Base-by-base conservation (phyloP, 1,139 yeast genomes). In the Kodamaea derodonti region DNA sequence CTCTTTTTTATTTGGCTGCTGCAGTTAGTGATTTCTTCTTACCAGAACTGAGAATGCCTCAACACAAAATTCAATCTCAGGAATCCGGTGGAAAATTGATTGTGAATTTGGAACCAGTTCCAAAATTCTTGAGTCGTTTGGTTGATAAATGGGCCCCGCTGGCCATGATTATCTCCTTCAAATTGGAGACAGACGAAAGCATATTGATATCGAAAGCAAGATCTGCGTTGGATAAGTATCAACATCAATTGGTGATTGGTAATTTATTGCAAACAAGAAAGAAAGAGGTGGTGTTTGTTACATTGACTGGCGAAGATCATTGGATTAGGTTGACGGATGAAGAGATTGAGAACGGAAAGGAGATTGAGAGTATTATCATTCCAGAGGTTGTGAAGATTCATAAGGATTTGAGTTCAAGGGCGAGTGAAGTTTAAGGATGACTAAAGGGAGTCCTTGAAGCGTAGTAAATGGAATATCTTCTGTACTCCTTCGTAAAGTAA, bases 11-110 rank as follows among this genome's bases (percentile, higher is more conserved):
- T 59, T 69, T 92, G 41, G 98, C 98, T 0, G 98, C 98, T 3
- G 98, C 98, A 0, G 99, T 92, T 0, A 85, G 95, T 4, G 99
- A 92, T 58, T 92, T 94, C 59, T 92, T 88, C 62, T 70, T 92
- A 29, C 99, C 98, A 2, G 78, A 76, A 38, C 80, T 90, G 2
- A 72, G 85, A 45, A 70, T 87, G 52, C 95, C 97, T 1, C 87
- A 86, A 49, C 99, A 92, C 60, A 92, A 92, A 60, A 92, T 92
- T 43, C 98, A 94, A 59, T 83, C 95, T 11, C 82, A 80, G 42
- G 78, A 78, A 14, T 73, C 72, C 31, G 77, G 79, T 2, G 87
- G 88, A 2, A 85, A 84, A 51, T 66, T 92, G 36, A 76, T 84
- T 14, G 87, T 92, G 16, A 84, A 87, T 49, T 67, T 92, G 46